phyloP scores from a whole-genome alignment of 2,329 filamentous ascomycete genomes.

The Cladosporium phlei region DNA sequence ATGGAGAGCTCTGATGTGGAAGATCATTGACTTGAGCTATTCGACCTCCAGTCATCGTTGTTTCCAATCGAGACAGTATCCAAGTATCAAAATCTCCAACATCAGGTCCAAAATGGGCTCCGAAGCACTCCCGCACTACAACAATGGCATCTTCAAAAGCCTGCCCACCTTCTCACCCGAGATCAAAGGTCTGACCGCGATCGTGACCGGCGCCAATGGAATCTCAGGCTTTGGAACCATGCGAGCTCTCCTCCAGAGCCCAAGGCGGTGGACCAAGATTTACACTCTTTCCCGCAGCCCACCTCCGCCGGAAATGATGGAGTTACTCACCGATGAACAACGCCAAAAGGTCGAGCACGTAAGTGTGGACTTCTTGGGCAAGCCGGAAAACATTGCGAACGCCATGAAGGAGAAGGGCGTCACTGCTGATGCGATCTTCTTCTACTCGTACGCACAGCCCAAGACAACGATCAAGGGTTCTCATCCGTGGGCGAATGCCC shows the following conservation, averaged over 20 bases:
- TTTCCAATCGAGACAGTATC: constrained; percentile 22
- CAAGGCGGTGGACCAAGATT: constrained; percentile 49
- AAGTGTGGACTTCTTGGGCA: constrained; percentile 34
- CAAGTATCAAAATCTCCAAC: not conserved
- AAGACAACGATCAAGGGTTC: constrained; percentile 39
- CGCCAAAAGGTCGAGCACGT: constrained; percentile 28
- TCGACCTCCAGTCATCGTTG: too few relatives aligned
- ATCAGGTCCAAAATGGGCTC: constrained; percentile 23
- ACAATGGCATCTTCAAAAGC: constrained; percentile 46
- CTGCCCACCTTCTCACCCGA: constrained; percentile 44
- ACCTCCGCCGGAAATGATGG: constrained; percentile 37
- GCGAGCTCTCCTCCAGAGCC: constrained; percentile 43
- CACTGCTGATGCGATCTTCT: constrained; percentile 46
- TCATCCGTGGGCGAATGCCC: constrained; percentile 46
- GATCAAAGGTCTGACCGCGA: constrained; percentile 44
- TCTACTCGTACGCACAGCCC: constrained; percentile 51
- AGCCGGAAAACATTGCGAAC: constrained; percentile 35
- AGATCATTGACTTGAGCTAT: too few relatives aligned
- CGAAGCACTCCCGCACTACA: constrained; percentile 21
- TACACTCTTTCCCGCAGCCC: constrained; percentile 47
- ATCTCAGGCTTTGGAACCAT: constrained; percentile 51
- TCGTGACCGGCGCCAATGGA: constrained; percentile 52
- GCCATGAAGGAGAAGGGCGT: constrained; percentile 34
- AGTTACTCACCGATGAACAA: constrained; percentile 31
- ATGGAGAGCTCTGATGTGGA: too few relatives aligned